Base-by-base conservation (phyloP, 2,329 filamentous ascomycete genomes). In the Aphanoascus verrucosus region DNA sequence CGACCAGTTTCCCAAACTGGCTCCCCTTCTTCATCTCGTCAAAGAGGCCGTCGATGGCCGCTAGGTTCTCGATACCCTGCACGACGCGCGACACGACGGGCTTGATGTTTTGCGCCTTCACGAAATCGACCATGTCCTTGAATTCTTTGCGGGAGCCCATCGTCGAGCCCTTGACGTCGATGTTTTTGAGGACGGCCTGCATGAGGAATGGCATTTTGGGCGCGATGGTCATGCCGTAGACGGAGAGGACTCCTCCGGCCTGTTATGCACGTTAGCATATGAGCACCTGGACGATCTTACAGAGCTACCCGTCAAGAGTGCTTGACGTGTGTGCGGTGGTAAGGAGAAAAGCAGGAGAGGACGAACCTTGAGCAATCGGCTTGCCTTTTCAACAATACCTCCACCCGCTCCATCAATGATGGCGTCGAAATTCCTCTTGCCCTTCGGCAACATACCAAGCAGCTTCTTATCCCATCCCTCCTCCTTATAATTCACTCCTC, bases 121-220 rank as follows among this genome's bases (percentile, higher is more conserved):
- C 85, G 70, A 95, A 95, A 1, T 78, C 76, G 5, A 96, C 77
- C 88, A 97, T 95, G 19, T 93, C 87, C n/a, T 75, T 75, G 64
- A 96, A 97, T 71, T 97, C 93, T 64, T 81, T 83, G 43, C 86
- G 78, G 28, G 88, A 94, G 0, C 91, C 91, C 90, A 97, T 95
- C 0, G 90, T 96, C 12, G 81, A 83, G 15, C 93, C 91, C 47
- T 80, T 79, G 28, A 97, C 77, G 61, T 97, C 91, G 51, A 96
- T 79, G 64, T 97, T 95, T 68, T 84, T 86, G 56, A 97, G 70
- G 12, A 93, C 85, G 0, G 89, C 89, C 56, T 76, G 71, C 86
- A 96, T 95, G 11, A 80, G 64, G 78, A 87, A 96, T 49, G 87
- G 82, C 84, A 94, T 91, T 71, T 85, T 88, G 1, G 91, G 90